Base-by-base conservation (phyloP, 1,284 basidiomycete species). In the Ganoderma meredithae region DNA sequence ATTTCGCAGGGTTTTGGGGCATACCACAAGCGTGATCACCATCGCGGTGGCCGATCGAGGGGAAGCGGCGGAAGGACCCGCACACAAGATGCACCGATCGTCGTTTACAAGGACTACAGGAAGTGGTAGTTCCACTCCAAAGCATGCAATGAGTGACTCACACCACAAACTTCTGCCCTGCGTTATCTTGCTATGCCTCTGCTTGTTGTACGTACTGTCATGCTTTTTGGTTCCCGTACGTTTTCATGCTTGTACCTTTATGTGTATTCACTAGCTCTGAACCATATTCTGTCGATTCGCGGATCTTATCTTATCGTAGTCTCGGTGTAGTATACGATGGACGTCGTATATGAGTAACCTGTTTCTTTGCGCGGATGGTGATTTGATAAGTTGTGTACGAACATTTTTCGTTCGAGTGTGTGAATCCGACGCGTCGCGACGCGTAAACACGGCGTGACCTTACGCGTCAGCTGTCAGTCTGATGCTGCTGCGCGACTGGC, bases 31-130 rank as follows among this genome's bases (percentile, higher is more conserved):
- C 19, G 39, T 13, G 22, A 40, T 22, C 67, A 70, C 27, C 66
- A 64, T 22, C 60, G 59, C 12, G 33, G 56, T 7, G 59, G 60
- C 17, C 13, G 59, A 10, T 36, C 36, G 36, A 55, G 39, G 36
- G 52, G 52, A 4, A 47, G 65, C 19, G 53, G 60, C 43, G 39
- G 64, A 25, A 63, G 60, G 31, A 58, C 64, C 63, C 61, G 60
- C n/a, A 43, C 70, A 6, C 66, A 44, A 6, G 39, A 36, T 12
- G 52, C 66, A 41, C 65, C 64, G 8, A 40, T 59, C 6, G 70
- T 76, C 40, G 66, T 67, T 4, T 68, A 33, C 68, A 76, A 76
- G 64, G 75, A 76, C 58, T 76, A 76, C 62, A 76, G 72, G 7
- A 71, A 72, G 65, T 40, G 71, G 6, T 71, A 72, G 64, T 73